phyloP scores from a whole-genome alignment of 805 yeast genomes.

The Candida nitratophila region DNA sequence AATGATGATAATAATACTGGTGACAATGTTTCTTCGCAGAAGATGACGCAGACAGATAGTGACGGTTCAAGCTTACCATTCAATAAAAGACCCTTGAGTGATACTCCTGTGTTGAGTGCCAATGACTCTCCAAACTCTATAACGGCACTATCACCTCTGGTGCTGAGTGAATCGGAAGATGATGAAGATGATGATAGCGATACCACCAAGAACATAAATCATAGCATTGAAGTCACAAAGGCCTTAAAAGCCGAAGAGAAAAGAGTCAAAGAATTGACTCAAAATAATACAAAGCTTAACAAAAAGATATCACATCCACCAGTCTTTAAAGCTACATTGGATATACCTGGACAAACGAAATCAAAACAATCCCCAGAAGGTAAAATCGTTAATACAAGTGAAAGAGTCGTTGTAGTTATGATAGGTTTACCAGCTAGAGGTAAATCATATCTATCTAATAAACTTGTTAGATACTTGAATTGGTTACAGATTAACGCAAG shows the following conservation, averaged over 20 bases:
- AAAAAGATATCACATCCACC: slow-evolving; percentile 13
- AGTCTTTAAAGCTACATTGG: slow-evolving; percentile 54
- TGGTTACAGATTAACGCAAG: slow-evolving; percentile 90
- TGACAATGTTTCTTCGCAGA: slow-evolving; percentile 1
- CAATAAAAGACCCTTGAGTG: slow-evolving; percentile 66
- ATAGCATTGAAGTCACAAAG: not conserved
- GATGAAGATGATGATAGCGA: slow-evolving; percentile 16
- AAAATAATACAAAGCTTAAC: slow-evolving; percentile 17
- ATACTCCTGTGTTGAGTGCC: slow-evolving; percentile 61
- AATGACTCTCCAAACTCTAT: slow-evolving; percentile 43
- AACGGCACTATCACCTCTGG: slow-evolving; percentile 16
- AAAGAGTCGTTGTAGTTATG: slow-evolving; percentile 89
- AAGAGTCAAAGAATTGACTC: slow-evolving; percentile 12
- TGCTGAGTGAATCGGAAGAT: slow-evolving; percentile 21
- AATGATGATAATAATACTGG: not conserved
- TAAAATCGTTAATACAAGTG: slow-evolving; percentile 45
- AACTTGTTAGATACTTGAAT: slow-evolving; percentile 81
- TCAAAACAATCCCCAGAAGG: slow-evolving; percentile 77
- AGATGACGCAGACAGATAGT: not conserved
- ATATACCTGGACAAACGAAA: slow-evolving; percentile 87
- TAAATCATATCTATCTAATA: slow-evolving; percentile 87
- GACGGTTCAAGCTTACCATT: slow-evolving; percentile 23
- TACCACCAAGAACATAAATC: slow-evolving; percentile 1
- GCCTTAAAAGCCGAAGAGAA: slow-evolving; percentile 7
- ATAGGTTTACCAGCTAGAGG: slow-evolving; percentile 96